Percentiles rank a stretch among this genome's conserved stretches.
Evolutionary conservation across 2,329 filamentous ascomycete genomes (phyloP).

Genomic region (Xylariaceae sp.): DNA sequence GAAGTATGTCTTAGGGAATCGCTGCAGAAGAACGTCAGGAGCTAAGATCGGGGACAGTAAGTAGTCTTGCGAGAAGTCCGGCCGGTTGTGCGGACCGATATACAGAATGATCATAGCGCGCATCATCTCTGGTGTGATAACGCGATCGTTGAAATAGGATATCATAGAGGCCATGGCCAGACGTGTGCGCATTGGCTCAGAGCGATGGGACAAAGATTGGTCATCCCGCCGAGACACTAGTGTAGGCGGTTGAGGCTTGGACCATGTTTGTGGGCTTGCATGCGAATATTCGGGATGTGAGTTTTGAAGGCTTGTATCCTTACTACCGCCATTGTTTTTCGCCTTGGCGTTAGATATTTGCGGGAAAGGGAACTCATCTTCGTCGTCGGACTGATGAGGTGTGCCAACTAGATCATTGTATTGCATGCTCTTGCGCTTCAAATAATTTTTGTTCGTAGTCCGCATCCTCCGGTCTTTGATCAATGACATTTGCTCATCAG

Average conservation of each 20-base stretch:
- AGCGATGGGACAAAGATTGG: conserved; percentile 53
- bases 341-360: conserved; percentile 25
- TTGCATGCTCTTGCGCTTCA: conserved; percentile 85
- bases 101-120: conserved; percentile 98
- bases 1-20: conserved; percentile 95
- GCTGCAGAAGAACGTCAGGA: conserved; percentile 79
- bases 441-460: conserved; percentile 77
- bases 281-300: conserved; percentile 60
- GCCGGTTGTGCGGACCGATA: conserved; percentile 89
- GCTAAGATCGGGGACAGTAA: conserved; percentile 88
- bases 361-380: conserved; percentile 57
- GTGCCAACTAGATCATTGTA: conserved; percentile 86
- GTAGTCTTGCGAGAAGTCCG: conserved; percentile 91
- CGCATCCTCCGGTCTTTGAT: conserved; percentile 83
- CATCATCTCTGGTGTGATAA: conserved; percentile 97
- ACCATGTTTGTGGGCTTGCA: conserved; percentile 49
- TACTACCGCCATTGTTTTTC: conserved; percentile 15
- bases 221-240: conserved; percentile 26
- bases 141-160: conserved; percentile 95
- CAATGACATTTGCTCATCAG: conserved; percentile 93
- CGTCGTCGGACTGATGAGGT: conserved; percentile 79
- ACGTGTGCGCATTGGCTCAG: conserved; percentile 74
- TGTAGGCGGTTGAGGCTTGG: conserved; percentile 32
- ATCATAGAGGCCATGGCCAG: conserved; percentile 96
- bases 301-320: conserved; percentile 36